phyloP scores from a whole-genome alignment of 176 grass and related monocot species.

The Raddia guianensis region DNA sequence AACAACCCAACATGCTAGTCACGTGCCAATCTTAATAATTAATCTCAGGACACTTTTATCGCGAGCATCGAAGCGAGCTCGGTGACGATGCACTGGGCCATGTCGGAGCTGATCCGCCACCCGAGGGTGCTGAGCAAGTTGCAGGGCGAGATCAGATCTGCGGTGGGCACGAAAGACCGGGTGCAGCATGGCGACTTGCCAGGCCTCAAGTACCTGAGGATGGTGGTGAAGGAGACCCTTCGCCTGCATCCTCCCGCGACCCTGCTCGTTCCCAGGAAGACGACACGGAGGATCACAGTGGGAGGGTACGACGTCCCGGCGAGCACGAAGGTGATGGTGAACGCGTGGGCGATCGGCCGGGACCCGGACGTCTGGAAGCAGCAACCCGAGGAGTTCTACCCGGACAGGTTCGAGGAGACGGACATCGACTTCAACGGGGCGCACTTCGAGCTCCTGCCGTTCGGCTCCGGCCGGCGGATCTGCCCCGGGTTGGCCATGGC shows the following conservation, averaged over 20 bases:
- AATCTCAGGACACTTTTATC: slow-evolving; percentile 22
- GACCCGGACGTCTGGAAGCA: slow-evolving; percentile 26
- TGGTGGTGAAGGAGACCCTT: too few species aligned
- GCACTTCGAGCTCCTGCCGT: slow-evolving; percentile 28
- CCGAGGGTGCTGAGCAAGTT: neutral
- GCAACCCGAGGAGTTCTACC: too few species aligned
- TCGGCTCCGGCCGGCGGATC: slow-evolving; percentile 26
- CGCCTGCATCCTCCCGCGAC: slow-evolving; percentile 10
- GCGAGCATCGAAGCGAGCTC: neutral
- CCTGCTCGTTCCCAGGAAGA: slow-evolving; percentile 10
- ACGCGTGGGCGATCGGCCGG: slow-evolving; percentile 57
- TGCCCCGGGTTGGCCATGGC: slow-evolving; percentile 38
- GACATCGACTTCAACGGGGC: neutral
- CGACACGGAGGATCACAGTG: neutral
- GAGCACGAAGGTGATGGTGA: slow-evolving; percentile 35
- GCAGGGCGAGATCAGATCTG: slow-evolving; percentile 15
- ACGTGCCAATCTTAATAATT: neutral
- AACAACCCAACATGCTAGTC: too few species aligned
- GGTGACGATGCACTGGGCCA: slow-evolving; percentile 31
- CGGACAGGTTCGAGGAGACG: too few species aligned
- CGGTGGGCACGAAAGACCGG: neutral
- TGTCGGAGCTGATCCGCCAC: slow-evolving; percentile 24
- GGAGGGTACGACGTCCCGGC: slow-evolving; percentile 17
- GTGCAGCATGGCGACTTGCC: slow-evolving; percentile 12
- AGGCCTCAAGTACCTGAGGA: slow-evolving; percentile 19